Conservation (phyloP, 495 filamentous ascomycete genomes). For the Hypomontagnella monticulosa region DNA sequence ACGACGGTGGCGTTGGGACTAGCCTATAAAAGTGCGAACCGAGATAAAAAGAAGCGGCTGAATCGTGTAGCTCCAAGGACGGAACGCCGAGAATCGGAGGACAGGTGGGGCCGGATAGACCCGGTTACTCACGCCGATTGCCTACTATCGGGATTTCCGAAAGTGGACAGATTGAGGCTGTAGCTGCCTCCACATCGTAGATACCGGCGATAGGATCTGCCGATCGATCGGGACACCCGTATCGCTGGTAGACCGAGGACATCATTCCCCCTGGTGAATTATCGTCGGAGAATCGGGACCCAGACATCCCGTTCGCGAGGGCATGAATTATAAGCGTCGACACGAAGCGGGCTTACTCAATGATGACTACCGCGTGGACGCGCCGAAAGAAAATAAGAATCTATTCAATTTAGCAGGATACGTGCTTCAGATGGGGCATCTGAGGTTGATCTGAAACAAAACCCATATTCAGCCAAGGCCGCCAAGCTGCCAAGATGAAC, state of each 20-base stretch:
- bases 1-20: neutral
- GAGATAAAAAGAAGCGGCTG: conserved; percentile 6
- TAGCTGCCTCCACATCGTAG: no score
- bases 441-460: conserved; percentile 35
- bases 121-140: conserved; percentile 9
- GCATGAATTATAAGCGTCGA: neutral
- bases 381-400: conserved; percentile 2
- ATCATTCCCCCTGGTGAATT: neutral
- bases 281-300: neutral
- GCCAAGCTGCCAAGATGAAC: conserved; percentile 33
- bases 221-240: no score
- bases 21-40: conserved; percentile 6
- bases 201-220: no score
- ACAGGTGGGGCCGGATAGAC: conserved; percentile 18
- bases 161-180: conserved; percentile 1
- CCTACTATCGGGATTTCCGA: conserved; percentile 2
- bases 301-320: neutral
- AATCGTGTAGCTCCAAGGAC: neutral
- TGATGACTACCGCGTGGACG: conserved; percentile 1
- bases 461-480: conserved; percentile 22
- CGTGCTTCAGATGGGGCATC: conserved; percentile 33
- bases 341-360: neutral
- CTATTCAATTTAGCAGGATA: neutral
- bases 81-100: conserved; percentile 31
- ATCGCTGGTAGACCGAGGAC: no score